Evolutionary conservation across 192 early-diverging fungal genomes (phyloP).

Genomic region (Entomortierella parvispora): DNA sequence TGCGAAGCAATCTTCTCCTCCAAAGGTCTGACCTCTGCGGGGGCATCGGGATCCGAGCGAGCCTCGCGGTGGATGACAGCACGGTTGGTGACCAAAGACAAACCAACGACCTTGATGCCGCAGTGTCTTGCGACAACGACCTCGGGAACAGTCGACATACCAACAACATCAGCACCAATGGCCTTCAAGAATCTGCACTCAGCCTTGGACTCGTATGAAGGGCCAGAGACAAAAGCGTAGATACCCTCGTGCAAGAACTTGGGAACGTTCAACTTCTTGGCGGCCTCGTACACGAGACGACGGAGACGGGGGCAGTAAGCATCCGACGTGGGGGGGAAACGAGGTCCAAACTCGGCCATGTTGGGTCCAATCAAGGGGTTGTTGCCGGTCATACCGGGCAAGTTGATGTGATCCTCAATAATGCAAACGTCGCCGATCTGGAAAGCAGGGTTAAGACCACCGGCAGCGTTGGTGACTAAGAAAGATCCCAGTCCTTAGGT

Average conservation of each 20-base stretch:
- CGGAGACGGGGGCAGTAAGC: slow-evolving; percentile 87
- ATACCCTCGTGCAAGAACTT: slow-evolving; percentile 79
- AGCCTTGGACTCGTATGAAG: slow-evolving; percentile 90
- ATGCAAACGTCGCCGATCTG: slow-evolving; percentile 90
- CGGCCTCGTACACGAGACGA: slow-evolving; percentile 73
- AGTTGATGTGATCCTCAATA: slow-evolving; percentile 80
- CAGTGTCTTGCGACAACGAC: slow-evolving; percentile 88
- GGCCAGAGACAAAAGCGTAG: slow-evolving; percentile 87
- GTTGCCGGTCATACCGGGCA: slow-evolving; percentile 77
- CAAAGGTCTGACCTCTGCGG: slow-evolving; percentile 37
- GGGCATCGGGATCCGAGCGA: slow-evolving; percentile 55
- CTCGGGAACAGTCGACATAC: slow-evolving; percentile 92
- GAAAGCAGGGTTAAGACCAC: slow-evolving; percentile 77
- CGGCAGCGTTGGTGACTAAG: slow-evolving; percentile 87
- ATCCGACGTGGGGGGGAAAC: slow-evolving; percentile 87
- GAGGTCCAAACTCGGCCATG: slow-evolving; percentile 80
- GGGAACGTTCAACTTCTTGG: slow-evolving; percentile 55
- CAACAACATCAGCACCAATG: slow-evolving; percentile 85
- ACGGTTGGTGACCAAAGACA: slow-evolving; percentile 84
- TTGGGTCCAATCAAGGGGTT: slow-evolving; percentile 91
- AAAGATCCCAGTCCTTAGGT: too few relatives aligned
- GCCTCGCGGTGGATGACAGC: slow-evolving; percentile 57
- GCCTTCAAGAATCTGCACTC: slow-evolving; percentile 77
- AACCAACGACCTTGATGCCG: slow-evolving; percentile 81
- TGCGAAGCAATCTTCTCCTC: slow-evolving; percentile 67